Evolutionary conservation across 2,329 filamentous ascomycete genomes (phyloP), one percentile per base, ranked within the genome.

Genomic region (Byssoonygena ceratinophila): DNA sequence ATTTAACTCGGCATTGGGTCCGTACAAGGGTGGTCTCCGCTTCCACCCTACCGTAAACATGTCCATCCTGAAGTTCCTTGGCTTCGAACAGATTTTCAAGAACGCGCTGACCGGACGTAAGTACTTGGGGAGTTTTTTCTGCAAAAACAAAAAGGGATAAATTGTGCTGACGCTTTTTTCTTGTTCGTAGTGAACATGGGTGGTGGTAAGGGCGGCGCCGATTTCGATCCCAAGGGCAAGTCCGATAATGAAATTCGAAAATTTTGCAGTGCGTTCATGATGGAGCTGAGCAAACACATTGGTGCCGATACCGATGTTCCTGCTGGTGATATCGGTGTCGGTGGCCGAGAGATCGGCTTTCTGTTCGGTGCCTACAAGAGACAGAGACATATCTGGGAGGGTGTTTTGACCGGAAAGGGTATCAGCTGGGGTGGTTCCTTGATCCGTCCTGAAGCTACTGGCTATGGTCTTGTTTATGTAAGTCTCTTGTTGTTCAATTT

Each of bases 11-110:
- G 90, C 91, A 43, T 83, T 97, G 20, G 92, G 92, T 54, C 92
- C 92, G 50, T 97, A 95, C 84, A 97, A 97, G 81, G 92, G 92
- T 60, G 92, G 92, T 69, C 83, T 97, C 62, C 81, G 92, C 63
- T 88, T 98, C 73, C 92, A 98, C 73, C 92, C 91, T 57, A 83
- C 84, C 9, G 73, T 75, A 52, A 77, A 84, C 69, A 75, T 84
- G 51, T 80, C 75, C 53, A 77, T 81, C 66, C 81, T 98, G 65
- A 98, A 98, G 78, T 97, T 97, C 76, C 80, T 98, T 67, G 92
- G 91, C 60, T 97, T 97, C 66, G 92, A 98, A 82, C 92, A 97
- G 77, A 94, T 91, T 75, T 97, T 97, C 81, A 97, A 97, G 82
- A 97, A 97, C 87, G 92, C 92, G 61, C 77, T 97, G 62, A 97